Conservation (phyloP, 352 stramenopile genomes). For the Phytophthora pini region DNA sequence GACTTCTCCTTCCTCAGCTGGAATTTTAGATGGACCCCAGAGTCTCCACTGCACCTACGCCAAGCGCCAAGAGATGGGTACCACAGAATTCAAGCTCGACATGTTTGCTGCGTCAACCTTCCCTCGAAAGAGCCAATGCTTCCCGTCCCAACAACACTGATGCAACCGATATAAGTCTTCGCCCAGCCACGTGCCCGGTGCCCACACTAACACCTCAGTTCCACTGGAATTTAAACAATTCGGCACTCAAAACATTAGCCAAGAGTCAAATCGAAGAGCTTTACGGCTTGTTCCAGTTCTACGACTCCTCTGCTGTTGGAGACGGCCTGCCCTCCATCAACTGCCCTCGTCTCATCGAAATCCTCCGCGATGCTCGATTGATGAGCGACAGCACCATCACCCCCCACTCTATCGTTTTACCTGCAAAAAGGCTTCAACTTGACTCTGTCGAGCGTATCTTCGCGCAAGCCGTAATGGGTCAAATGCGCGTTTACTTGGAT, state of each 20-base stretch:
- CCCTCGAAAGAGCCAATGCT: not conserved
- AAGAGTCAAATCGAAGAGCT: slow-evolving; percentile 40
- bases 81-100: not conserved
- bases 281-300: slow-evolving; percentile 65
- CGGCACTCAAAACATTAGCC: slow-evolving; percentile 36
- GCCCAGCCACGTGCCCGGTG: slow-evolving; percentile 27
- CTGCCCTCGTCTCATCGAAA: slow-evolving; percentile 45
- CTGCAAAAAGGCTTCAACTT: slow-evolving; percentile 2
- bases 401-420: not conserved
- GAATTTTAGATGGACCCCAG: slow-evolving; percentile 14
- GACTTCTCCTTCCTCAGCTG: too few relatives aligned
- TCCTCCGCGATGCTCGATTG: slow-evolving; percentile 51
- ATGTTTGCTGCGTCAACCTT: slow-evolving; percentile 15
- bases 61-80: slow-evolving; percentile 15
- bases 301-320: slow-evolving; percentile 55
- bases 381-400: slow-evolving; percentile 7
- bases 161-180: not conserved
- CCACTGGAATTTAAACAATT: slow-evolving; percentile 66
- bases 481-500: slow-evolving; percentile 67
- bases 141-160: too few relatives aligned
- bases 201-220: slow-evolving; percentile 40
- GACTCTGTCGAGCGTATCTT: slow-evolving; percentile 55
- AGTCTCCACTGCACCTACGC: slow-evolving; percentile 15
- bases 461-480: slow-evolving; percentile 59
- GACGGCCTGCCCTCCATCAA: slow-evolving; percentile 61